Base-by-base conservation (phyloP, 2,329 filamentous ascomycete species). In the Ophiostoma angusticollis region DNA sequence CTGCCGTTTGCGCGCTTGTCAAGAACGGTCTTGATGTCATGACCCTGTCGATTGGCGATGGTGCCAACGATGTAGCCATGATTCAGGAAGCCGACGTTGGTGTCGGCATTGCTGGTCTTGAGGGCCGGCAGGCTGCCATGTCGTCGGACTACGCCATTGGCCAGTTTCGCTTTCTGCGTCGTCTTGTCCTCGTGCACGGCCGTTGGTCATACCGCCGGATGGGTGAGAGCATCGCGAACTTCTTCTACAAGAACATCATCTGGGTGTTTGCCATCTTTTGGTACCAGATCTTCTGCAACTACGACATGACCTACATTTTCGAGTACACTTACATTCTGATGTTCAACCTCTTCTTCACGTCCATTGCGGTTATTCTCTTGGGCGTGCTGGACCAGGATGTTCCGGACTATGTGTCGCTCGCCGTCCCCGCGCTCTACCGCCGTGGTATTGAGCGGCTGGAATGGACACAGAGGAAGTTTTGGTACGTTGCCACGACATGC, bases 221-320 rank as follows among this genome's bases (percentile, higher is more conserved):
- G 57, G 85, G 81, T 22, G 91, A 98, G 64, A 84, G 80, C 33
- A 95, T 93, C 53, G 85, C 86, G 58, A 98, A 98, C 59, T 98
- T 98, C 70, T 98, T 98, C 68, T 98, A 96, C 75, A 98, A 98
- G 80, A 98, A 96, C 65, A 82, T 98, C 61, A 81, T 96, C 37
- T 98, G 91, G 91, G 91, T 85, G 1, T 89, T 95, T 55, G 74
- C 81, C 31, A 82, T 98, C 42, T 95, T 96, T 70, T 96, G 89
- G 89, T 98, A 84, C 61, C 86, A 93, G 57, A 84, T 94, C 39
- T 98, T 82, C 61, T 85, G 83, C 67, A 81, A 93, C 61, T 95
- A 93, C 58, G 91, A 98, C 63, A 86, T 89, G 59, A 89, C 89
- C 32, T 96, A 95, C 57, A 76, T 95, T 38, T 95, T 93, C 64